Base-by-base conservation (phyloP, 73 alveolate species). In the Tetrahymena elliotti region DNA sequence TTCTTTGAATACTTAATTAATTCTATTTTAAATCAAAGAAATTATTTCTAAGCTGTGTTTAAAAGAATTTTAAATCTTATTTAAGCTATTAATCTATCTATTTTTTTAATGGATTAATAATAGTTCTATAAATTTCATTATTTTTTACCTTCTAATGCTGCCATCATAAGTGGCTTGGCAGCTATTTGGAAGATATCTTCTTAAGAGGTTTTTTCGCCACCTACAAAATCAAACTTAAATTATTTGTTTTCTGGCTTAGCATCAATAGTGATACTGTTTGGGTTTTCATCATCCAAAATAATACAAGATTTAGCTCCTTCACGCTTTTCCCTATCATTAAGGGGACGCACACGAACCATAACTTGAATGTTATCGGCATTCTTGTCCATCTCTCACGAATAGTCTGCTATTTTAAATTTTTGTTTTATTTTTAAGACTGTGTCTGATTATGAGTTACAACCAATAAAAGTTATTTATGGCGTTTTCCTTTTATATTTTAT, bases 311-410 rank as follows among this genome's bases (percentile, higher is more conserved):
- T 68, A 68, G 88, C 88, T 18, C 88, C 88, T 68, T 68, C 88
- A 68, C 88, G 88, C 36, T 68, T 68, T 68, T 68, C 88, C 88
- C 88, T 68, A 68, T 68, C 88, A 68, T 68, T 68, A 31, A 68
- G 88, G 88, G 88, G 88, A 68, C 88, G 88, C 18, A 68, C 88
- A 68, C 88, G 88, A 68, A 68, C 88, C 88, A 68, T 68, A 68
- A 68, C 88, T 31, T 68, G 22, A 68, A 68, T 68, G 88, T 68
- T 68, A 68, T 68, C 88, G n/a, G 88, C 88, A 31, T 68, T 68
- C 88, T 68, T 68, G 88, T 68, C 88, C 88, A 68, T 68, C 38
- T 68, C 33, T 68, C 88, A 68, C 34, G 18, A 27, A 22, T 24
- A 0, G 1, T 47, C 36, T 68, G 88, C 88, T 68, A 68, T 68